phyloP scores from a whole-genome alignment of 768 basidiomycete species.

The Lepiota venenata region DNA sequence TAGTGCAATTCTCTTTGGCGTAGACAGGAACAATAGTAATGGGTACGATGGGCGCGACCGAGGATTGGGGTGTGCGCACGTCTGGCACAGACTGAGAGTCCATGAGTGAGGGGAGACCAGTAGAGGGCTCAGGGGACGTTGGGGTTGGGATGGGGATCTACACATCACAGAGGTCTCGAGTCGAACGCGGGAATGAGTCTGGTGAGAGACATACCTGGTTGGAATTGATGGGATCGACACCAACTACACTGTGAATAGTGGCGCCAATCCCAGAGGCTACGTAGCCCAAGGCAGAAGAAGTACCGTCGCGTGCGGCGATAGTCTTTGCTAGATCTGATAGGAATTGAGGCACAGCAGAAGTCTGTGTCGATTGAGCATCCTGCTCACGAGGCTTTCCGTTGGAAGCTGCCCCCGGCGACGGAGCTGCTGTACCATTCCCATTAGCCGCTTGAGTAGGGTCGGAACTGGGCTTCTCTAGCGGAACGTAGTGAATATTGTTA shows the following conservation, averaged over 20 bases:
- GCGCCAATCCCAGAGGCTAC: slow-evolving; percentile 38
- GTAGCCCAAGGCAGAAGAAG: slow-evolving; percentile 33
- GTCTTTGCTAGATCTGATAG: slow-evolving; percentile 34
- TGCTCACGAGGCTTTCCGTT: slow-evolving; percentile 16
- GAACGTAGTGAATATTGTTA: slow-evolving; percentile 65
- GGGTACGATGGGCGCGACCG: slow-evolving; percentile 29
- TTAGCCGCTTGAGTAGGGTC: slow-evolving; percentile 5
- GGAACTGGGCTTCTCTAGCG: slow-evolving; percentile 30
- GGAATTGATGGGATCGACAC: slow-evolving; percentile 36
- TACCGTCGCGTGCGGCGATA: slow-evolving; percentile 34
- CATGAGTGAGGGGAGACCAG: background rate
- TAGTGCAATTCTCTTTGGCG: slow-evolving; percentile 33
- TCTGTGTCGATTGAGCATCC: slow-evolving; percentile 3
- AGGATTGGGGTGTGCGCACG: background rate
- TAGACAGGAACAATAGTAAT: slow-evolving; percentile 39
- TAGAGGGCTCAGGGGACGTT: slow-evolving; percentile 20
- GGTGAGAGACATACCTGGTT: slow-evolving; percentile 25
- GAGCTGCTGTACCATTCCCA: slow-evolving; percentile 13
- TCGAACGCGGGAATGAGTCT: background rate
- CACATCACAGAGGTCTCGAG: background rate
- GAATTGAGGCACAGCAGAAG: slow-evolving; percentile 25
- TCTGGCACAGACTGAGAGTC: background rate
- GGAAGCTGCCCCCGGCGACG: slow-evolving; percentile 1
- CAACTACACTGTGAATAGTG: slow-evolving; percentile 33
- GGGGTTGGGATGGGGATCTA: slow-evolving; percentile 30